phyloP scores from a whole-genome alignment of 495 filamentous ascomycete genomes.

The Oleoguttula mirabilis region DNA sequence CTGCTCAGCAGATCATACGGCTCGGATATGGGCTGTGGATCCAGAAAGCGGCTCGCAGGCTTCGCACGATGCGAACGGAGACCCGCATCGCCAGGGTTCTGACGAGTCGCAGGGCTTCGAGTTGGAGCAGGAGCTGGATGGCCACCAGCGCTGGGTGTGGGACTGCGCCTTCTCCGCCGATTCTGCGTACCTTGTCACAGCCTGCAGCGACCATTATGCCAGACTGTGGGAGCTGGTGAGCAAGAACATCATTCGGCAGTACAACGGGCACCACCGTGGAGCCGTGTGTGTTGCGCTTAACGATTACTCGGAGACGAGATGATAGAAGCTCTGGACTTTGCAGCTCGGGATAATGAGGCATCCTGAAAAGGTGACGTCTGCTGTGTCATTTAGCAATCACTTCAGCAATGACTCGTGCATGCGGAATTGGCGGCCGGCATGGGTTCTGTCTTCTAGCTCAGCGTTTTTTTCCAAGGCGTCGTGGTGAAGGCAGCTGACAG shows the following conservation, averaged over 20 bases:
- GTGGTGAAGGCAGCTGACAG: too few species aligned
- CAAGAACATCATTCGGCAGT: slow-evolving; percentile 87
- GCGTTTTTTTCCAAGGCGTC: too few species aligned
- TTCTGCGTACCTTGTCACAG: slow-evolving; percentile 93
- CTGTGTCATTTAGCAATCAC: not conserved
- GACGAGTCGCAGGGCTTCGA: slow-evolving; percentile 47
- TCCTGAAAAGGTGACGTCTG: not conserved
- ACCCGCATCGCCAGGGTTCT: not conserved
- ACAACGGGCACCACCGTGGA: slow-evolving; percentile 93
- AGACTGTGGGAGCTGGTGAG: slow-evolving; percentile 83
- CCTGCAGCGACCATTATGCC: slow-evolving; percentile 93
- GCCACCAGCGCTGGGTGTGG: slow-evolving; percentile 98
- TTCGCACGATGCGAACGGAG: not conserved
- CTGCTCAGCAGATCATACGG: slow-evolving; percentile 94
- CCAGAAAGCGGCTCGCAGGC: slow-evolving; percentile 13
- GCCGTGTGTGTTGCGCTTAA: slow-evolving; percentile 94
- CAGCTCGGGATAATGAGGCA: not conserved
- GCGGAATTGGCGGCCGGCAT: not conserved
- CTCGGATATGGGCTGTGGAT: slow-evolving; percentile 91
- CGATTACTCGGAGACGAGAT: slow-evolving; percentile 75
- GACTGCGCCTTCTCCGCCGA: slow-evolving; percentile 97
- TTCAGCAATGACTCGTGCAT: too few species aligned
- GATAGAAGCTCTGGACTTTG: not conserved
- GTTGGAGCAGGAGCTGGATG: slow-evolving; percentile 79
- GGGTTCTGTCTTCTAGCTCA: too few species aligned